Evolutionary conservation across 176 grass and related monocot species (phyloP), one percentile per base, ranked within the genome.

Genomic region (Musa acuminata): DNA sequence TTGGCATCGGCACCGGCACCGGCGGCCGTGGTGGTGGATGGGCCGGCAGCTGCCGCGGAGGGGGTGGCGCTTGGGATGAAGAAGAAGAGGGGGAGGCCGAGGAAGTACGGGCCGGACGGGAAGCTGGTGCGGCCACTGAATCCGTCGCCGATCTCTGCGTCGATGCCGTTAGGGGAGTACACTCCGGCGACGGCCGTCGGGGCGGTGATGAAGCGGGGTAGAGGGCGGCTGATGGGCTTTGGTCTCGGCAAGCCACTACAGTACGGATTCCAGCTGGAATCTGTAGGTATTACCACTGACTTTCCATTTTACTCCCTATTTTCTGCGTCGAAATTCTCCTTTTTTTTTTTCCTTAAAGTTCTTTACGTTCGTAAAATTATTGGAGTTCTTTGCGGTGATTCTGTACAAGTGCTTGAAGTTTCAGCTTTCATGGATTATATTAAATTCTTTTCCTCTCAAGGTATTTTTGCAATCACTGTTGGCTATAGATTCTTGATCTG

Each of bases 21-120:
- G 52, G 17, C 59, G 13, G 62, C 53, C 8, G 52, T 11, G 22
- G 27, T 52, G n/a, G 12, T 23, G 13, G 20, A 27, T 13, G 49
- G 27, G 9, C 13, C 60, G 62, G 66, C 27, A 50, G 19, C 23
- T 53, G 67, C 80, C 52, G n/a, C 67, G 22, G 1, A 81, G 64
- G 80, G 79, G 77, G 76, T 23, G 8, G 11, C 23, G 52, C 10
- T 8, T 2, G 53, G 27, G 78, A 27, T 86, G 90, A 87, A 73
- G 73, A 98, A 98, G 86, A 99, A 94, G 86, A 75, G 95, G 64
- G 90, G 95, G 68, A 80, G 95, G 65, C 95, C 95, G 64, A 87
- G 95, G 78, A 99, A 99, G 79, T 99, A 99, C 82, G 88, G 83
- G 13, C 86, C 90, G 29, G 95, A 94, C 77, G 95, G 95, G 71